Evolutionary conservation across 768 basidiomycete genomes (phyloP).

Genomic region (Krasilnikovozyma curviuscula): DNA sequence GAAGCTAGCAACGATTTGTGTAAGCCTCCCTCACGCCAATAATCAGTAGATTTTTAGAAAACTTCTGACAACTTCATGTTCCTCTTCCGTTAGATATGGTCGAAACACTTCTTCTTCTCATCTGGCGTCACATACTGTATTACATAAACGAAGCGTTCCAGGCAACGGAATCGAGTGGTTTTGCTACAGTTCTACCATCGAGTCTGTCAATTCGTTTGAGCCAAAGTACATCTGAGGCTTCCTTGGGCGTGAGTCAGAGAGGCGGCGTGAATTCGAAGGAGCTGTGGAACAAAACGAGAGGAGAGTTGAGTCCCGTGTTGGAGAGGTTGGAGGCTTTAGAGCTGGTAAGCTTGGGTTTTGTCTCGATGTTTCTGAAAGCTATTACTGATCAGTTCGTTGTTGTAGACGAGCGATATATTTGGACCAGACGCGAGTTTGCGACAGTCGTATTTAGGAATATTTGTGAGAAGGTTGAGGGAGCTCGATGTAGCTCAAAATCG

Average conservation of each 20-base stretch:
- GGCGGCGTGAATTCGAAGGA: slow-evolving; percentile 26
- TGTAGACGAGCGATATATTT: slow-evolving; percentile 25
- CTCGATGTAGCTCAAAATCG: slow-evolving; percentile 3
- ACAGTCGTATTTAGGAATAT: slow-evolving; percentile 54
- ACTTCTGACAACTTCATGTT: slow-evolving; percentile 1
- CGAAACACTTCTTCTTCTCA: slow-evolving; percentile 59
- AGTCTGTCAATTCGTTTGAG: slow-evolving; percentile 10
- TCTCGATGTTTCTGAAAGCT: not conserved
- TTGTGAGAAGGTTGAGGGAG: slow-evolving; percentile 51
- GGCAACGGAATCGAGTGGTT: slow-evolving; percentile 17
- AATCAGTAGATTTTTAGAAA: not conserved
- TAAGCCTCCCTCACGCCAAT: not conserved
- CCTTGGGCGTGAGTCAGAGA: not conserved
- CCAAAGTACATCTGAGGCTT: not conserved
- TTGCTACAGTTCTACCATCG: slow-evolving; percentile 11
- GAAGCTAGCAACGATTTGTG: not conserved
- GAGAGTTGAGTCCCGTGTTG: slow-evolving; percentile 39
- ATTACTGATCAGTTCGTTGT: not conserved
- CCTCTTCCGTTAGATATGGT: slow-evolving; percentile 34
- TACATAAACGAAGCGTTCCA: slow-evolving; percentile 29
- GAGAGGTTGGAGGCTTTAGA: slow-evolving; percentile 38
- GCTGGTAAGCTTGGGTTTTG: slow-evolving; percentile 27
- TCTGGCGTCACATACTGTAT: slow-evolving; percentile 60
- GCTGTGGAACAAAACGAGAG: slow-evolving; percentile 41
- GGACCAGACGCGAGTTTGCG: slow-evolving; percentile 39